These are phyloP conservation scores for Russula compacta DNA, from an alignment of 768 basidiomycete species.

Conservation along the genomic window DNA sequence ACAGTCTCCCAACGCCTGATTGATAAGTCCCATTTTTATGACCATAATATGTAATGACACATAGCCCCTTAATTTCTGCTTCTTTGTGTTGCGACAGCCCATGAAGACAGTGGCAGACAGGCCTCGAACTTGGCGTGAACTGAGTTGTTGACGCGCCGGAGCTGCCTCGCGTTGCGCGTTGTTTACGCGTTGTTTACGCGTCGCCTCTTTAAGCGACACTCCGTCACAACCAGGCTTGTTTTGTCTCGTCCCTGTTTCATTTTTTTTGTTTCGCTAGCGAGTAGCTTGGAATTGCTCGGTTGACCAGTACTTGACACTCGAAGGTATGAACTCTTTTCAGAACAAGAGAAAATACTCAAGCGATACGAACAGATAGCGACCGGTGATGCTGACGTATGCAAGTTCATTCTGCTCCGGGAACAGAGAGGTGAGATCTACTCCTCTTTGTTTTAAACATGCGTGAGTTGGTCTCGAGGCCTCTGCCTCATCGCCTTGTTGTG, in stretches of 20 bases:
- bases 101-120: no score
- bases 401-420: not conserved
- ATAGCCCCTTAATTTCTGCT: no score
- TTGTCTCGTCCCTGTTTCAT: not conserved
- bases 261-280: not conserved
- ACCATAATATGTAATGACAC: no score
- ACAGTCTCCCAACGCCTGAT: not conserved
- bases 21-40: not conserved
- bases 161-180: conserved; percentile 1
- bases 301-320: not conserved
- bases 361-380: not conserved
- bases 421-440: not conserved
- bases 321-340: not conserved
- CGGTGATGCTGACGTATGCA: not conserved
- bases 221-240: not conserved
- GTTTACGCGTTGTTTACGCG: conserved; percentile 19
- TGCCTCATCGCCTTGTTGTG: not conserved
- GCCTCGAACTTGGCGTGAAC: not conserved
- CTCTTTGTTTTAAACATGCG: not conserved
- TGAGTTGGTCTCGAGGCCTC: not conserved
- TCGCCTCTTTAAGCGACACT: not conserved
- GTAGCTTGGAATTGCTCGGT: not conserved
- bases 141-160: not conserved
- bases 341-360: not conserved
- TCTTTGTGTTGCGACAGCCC: not conserved